Evolutionary conservation across 2,329 filamentous ascomycete species (phyloP).

Genomic region (Aspergillus sp.): DNA sequence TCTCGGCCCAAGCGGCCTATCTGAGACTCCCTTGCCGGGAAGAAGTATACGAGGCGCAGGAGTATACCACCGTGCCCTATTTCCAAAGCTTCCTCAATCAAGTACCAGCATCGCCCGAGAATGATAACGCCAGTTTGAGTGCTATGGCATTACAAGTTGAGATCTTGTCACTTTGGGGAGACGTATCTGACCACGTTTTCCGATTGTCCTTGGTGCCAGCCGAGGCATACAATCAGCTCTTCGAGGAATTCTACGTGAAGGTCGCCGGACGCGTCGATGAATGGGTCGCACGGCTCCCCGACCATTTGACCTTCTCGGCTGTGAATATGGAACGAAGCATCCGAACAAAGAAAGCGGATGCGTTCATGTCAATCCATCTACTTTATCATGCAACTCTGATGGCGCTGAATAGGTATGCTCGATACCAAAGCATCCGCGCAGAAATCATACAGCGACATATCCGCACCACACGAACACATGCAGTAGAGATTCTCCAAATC

Average conservation of each 20-base stretch:
- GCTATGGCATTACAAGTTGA: slow-evolving; percentile 64
- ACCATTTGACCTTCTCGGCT: slow-evolving; percentile 55
- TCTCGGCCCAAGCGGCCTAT: slow-evolving; percentile 67
- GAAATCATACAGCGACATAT: slow-evolving; percentile 51
- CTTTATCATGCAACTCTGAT: slow-evolving; percentile 67
- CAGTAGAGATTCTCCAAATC: slow-evolving; percentile 55
- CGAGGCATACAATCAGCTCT: slow-evolving; percentile 47
- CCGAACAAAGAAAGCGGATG: slow-evolving; percentile 56
- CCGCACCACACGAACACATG: slow-evolving; percentile 54
- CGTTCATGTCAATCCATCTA: slow-evolving; percentile 66
- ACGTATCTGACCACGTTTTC: slow-evolving; percentile 63
- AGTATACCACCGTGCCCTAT: slow-evolving; percentile 59
- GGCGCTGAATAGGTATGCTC: slow-evolving; percentile 65
- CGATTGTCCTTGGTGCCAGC: slow-evolving; percentile 51
- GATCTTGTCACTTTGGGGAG: slow-evolving; percentile 66
- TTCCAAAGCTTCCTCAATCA: slow-evolving; percentile 59
- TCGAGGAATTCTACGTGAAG: slow-evolving; percentile 56
- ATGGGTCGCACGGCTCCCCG: slow-evolving; percentile 63
- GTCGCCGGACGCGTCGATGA: slow-evolving; percentile 55
- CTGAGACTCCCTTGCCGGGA: slow-evolving; percentile 66
- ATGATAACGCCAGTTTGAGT: slow-evolving; percentile 46
- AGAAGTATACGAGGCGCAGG: slow-evolving; percentile 62
- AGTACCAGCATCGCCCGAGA: slow-evolving; percentile 37
- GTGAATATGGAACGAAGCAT: slow-evolving; percentile 61
- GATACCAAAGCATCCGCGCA: slow-evolving; percentile 45